Evolutionary conservation across 179 eudicot genomes (phyloP), one percentile per base, ranked within the genome.

Genomic region (Beta macrorhiza): DNA sequence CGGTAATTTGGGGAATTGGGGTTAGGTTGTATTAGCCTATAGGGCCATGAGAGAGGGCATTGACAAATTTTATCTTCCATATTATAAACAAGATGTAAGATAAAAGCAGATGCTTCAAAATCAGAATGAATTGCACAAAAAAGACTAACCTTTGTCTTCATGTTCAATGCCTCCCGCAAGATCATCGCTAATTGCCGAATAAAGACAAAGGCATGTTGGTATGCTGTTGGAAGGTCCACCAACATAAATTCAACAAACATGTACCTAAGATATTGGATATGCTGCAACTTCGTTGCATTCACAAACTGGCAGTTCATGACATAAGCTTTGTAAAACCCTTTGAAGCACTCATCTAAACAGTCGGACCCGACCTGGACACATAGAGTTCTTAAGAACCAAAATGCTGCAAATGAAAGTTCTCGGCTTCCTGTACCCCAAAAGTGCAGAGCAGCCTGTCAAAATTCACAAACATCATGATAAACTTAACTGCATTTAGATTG

Each of bases 341-440:
- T 94, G 51, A 96, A 81, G 90, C 99, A 96, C 81, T 92, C 98
- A 80, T 96, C 93, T 67, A 91, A 71, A 80, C 98, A 92, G 68
- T 94, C 97, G 12, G 99, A 89, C 55, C 99, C 99, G 62, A 96
- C 89, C 64, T 93, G 92, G 63, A 94, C 82, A 79, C 97, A 96
- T 32, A 92, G 82, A 81, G 93, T 97, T 89, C 96, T 89, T 61
- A 96, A 59, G 85, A 94, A 96, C 77, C 93, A 83, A 80, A 96
- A 91, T 53, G 98, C 89, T 81, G 89, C 91, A 85, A 89, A 88
- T 59, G 98, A 91, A 73, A 94, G 87, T 79, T 92, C 91, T 78
- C 93, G 97, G 78, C 92, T 92, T 75, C 99, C 98, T 56, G 97
- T 90, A 71, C 98, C 97, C 99, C 99, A 96, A 86, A 91, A 94